Percentiles rank a stretch among this genome's conserved stretches.
Evolutionary conservation across 2,329 filamentous ascomycete genomes (phyloP).

Genomic region (Aspergillus ibericus): DNA sequence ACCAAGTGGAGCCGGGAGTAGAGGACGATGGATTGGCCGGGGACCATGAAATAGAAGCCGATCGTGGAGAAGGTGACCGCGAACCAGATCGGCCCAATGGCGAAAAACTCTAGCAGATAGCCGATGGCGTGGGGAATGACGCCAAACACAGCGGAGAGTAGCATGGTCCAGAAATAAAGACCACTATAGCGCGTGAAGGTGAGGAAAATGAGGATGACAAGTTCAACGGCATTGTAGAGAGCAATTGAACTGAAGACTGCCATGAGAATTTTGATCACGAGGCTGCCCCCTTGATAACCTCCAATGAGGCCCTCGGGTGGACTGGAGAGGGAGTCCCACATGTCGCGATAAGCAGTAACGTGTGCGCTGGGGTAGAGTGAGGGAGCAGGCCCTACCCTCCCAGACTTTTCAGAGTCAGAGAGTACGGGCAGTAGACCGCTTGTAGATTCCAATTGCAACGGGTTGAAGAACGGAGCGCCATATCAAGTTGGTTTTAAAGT

Average conservation of each 20-base stretch:
- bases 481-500: neutral
- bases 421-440: neutral
- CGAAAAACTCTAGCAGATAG: slow-evolving; percentile 43
- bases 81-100: slow-evolving; percentile 35
- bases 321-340: slow-evolving; percentile 18
- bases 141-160: slow-evolving; percentile 37
- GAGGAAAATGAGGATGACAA: slow-evolving; percentile 39
- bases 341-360: neutral
- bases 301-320: slow-evolving; percentile 31
- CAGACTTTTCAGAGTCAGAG: too few relatives aligned
- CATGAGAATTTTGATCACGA: slow-evolving; percentile 29
- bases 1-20: slow-evolving; percentile 64
- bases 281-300: slow-evolving; percentile 25
- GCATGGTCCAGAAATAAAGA: slow-evolving; percentile 45
- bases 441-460: neutral
- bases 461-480: neutral
- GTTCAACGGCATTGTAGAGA: slow-evolving; percentile 50
- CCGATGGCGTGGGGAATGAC: slow-evolving; percentile 41
- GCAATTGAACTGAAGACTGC: slow-evolving; percentile 42
- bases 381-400: neutral
- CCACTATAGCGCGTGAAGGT: slow-evolving; percentile 39
- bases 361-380: neutral
- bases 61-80: slow-evolving; percentile 47
- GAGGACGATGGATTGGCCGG: slow-evolving; percentile 62
- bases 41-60: slow-evolving; percentile 61